Evolutionary conservation across 2,329 filamentous ascomycete genomes (phyloP), one percentile per base, ranked within the genome.

Genomic region (Cytospora paraplurivora): DNA sequence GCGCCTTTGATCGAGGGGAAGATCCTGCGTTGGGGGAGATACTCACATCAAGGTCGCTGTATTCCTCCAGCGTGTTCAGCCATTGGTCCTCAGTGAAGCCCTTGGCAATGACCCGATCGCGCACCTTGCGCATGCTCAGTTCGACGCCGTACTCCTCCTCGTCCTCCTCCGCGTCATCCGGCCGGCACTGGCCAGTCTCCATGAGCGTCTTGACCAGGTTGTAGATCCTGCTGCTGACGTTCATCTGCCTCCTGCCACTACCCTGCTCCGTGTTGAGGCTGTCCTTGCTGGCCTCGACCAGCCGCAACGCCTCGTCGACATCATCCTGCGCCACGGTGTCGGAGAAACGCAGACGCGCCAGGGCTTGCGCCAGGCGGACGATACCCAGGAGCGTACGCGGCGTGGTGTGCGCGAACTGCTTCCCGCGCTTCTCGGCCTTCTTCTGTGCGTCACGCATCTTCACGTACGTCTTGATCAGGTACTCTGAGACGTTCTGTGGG

Each of bases 71-170:
- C 21, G 93, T 89, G 69, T 85, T 85, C 72, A 91, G 83, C 79
- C 97, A 93, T 76, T 99, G 93, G 76, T 98, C 92, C 68, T 93
- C 89, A 0, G 94, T 99, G 76, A 97, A 99, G 3, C 95, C 95
- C 84, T 97, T 97, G 59, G 93, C 95, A 71, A 98, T 83, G 35
- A 99, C 93, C 68, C 95, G 82, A 77, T 97, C 93, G 75, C 93
- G 87, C 65, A 99, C 92, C 77, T 92, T 90, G 69, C 90, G 86
- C 81, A 99, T 85, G 76, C 89, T 95, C 71, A 99, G 79, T 76
- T 97, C 93, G 21, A 84, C 74, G 17, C 82, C 81, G 41, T 76
- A 73, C 61, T 79, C 81, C 21, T 82, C 81, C 4, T 82, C 81
- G 0, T 82, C 82, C 5, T 78, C 90, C 69, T 74, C 82, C 34